These are phyloP conservation scores for Aaosphaeria arxii DNA, from an alignment of 2,329 filamentous ascomycete species.

Conservation along the genomic window DNA sequence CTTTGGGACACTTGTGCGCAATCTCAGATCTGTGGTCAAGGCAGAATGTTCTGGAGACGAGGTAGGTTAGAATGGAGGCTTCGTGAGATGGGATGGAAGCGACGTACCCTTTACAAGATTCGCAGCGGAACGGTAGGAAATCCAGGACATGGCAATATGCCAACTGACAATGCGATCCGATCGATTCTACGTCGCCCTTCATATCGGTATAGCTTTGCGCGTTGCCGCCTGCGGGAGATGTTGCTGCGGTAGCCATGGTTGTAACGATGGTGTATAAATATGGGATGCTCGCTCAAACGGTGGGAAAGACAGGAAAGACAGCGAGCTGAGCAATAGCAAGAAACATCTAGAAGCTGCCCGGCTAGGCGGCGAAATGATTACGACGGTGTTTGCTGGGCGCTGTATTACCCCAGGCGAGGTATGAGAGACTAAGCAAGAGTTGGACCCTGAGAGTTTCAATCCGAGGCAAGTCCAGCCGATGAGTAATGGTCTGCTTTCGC, in stretches of 20 bases:
- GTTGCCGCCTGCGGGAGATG: not conserved
- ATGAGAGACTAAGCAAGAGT: too few species aligned
- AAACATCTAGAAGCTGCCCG: constrained; percentile 1
- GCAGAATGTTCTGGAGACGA: constrained; percentile 67
- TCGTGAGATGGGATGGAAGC: not conserved
- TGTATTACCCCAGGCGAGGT: too few species aligned
- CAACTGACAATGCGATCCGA: constrained; percentile 89
- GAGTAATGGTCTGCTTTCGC: not conserved
- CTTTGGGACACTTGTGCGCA: constrained; percentile 66
- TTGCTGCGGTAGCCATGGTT: not conserved
- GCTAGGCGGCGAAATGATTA: too few species aligned
- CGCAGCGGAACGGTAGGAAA: constrained; percentile 92
- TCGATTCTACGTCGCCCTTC: constrained; percentile 72
- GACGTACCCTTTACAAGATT: constrained; percentile 67
- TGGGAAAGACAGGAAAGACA: not conserved
- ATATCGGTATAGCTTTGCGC: constrained; percentile 63
- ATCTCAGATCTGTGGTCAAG: constrained; percentile 89
- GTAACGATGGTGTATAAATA: not conserved
- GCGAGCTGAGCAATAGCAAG: not conserved
- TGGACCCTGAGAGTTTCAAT: too few species aligned
- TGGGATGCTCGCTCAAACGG: too few species aligned
- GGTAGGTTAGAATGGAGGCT: constrained; percentile 6
- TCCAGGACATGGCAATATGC: constrained; percentile 92
- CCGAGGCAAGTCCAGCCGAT: constrained; percentile 2
- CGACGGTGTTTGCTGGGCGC: too few species aligned